phyloP scores from a whole-genome alignment of 495 filamentous ascomycete genomes.

The Diplogelasinospora grovesii region DNA sequence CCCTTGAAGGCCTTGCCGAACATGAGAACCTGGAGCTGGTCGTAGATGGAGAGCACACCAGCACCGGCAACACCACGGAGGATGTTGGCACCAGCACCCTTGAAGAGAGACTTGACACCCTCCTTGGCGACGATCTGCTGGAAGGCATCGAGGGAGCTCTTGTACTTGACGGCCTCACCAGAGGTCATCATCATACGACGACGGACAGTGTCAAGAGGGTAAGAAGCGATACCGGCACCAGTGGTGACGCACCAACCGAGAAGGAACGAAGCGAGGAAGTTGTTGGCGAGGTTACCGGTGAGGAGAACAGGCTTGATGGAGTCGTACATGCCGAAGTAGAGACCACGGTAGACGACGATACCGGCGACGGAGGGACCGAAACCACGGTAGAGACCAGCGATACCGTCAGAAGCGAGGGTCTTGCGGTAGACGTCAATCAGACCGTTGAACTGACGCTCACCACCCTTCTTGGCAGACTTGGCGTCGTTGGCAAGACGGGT shows the following conservation, averaged over 20 bases:
- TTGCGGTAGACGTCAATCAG: conserved; percentile 99
- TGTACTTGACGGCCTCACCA: conserved; percentile 98
- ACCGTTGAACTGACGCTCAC: conserved; percentile 99
- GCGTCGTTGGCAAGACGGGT: conserved; percentile 99
- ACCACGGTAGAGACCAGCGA: conserved; percentile 99
- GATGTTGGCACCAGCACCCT: conserved; percentile 99
- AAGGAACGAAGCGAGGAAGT: conserved; percentile 97
- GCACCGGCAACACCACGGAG: conserved; percentile 99
- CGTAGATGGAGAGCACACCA: conserved; percentile 99
- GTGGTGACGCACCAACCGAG: conserved; percentile 99
- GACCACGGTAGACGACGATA: conserved; percentile 99
- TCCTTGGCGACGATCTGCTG: conserved; percentile 94
- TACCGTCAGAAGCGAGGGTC: conserved; percentile 96
- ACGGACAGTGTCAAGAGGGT: conserved; percentile 98
- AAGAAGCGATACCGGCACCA: conserved; percentile 99
- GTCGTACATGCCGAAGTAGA: conserved; percentile 99
- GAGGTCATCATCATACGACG: conserved; percentile 99
- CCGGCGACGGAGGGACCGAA: conserved; percentile 98
- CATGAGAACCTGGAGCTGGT: conserved; percentile 95
- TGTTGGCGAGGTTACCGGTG: conserved; percentile 83
- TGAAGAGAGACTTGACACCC: conserved; percentile 97
- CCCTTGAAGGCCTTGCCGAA: conserved; percentile 99
- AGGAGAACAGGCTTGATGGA: conserved; percentile 99
- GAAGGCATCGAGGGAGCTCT: conserved; percentile 85
- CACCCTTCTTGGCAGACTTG: conserved; percentile 92